Percentiles rank a stretch among this genome's conserved stretches.
These are phyloP conservation scores for Daedaleopsis nitida DNA, from an alignment of 768 basidiomycete species.

Conservation along the genomic window DNA sequence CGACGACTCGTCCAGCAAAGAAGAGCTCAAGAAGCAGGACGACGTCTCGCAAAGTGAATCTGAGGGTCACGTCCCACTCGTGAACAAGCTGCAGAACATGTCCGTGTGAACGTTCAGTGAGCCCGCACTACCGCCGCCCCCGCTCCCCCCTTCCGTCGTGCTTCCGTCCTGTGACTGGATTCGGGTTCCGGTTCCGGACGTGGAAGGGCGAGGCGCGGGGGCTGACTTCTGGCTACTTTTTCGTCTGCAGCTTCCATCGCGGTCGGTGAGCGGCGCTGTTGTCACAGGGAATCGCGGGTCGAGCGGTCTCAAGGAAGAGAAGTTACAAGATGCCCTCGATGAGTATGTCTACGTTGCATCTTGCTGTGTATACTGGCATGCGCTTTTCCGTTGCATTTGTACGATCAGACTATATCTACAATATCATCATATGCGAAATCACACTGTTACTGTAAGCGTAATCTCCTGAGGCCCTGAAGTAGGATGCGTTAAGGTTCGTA, in stretches of 20 bases:
- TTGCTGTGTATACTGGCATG: neutral
- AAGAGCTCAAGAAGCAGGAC: slow-evolving; percentile 20
- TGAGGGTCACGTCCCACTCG: neutral
- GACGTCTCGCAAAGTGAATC: neutral
- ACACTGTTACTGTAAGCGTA: too few species aligned
- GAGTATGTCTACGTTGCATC: neutral
- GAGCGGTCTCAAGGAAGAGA: neutral
- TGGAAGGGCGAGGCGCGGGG: too few species aligned
- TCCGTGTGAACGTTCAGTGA: neutral
- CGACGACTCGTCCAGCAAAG: slow-evolving; percentile 11
- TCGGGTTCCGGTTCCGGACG: too few species aligned
- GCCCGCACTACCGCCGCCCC: neutral
- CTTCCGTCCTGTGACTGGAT: too few species aligned
- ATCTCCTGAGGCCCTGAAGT: too few species aligned
- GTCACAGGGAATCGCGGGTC: too few species aligned
- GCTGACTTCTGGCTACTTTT: too few species aligned
- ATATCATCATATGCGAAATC: too few species aligned
- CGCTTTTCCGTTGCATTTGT: neutral
- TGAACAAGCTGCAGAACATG: neutral
- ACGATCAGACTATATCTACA: neutral
- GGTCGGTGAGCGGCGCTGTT: too few species aligned
- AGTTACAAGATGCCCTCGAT: neutral
- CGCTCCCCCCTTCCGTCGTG: neutral
- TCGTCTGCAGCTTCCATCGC: too few species aligned
- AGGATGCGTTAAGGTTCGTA: too few species aligned